Percentiles rank a stretch among this genome's conserved stretches.
Conservation (phyloP, 306 rosid genomes). For the Trifolium pratense region DNA sequence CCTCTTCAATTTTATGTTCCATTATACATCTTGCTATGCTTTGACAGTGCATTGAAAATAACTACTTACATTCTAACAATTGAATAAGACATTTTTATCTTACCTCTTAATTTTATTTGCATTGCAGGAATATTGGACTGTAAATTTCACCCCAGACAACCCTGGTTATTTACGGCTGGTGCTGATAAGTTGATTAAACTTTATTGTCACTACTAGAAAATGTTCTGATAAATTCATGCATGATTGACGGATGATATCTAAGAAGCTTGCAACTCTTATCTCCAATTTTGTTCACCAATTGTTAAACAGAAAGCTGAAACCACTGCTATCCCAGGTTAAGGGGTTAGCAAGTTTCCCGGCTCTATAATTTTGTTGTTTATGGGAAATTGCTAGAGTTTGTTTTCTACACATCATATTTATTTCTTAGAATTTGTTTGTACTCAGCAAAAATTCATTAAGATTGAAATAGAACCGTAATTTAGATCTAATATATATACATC, state of each 20-base stretch:
- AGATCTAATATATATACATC: slow-evolving; percentile 6
- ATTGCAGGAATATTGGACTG: slow-evolving; percentile 89
- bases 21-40: neutral
- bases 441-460: neutral
- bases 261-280: slow-evolving; percentile 1
- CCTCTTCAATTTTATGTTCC: neutral
- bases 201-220: slow-evolving; percentile 59
- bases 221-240: slow-evolving; percentile 16
- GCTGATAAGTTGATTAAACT: slow-evolving; percentile 81
- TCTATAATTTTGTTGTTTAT: neutral
- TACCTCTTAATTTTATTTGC: slow-evolving; percentile 26
- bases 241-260: neutral
- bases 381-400: slow-evolving; percentile 30
- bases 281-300: slow-evolving; percentile 22
- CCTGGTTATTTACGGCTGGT: slow-evolving; percentile 92
- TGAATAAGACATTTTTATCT: neutral
- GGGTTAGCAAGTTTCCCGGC: slow-evolving; percentile 16
- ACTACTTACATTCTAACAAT: neutral
- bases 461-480: slow-evolving; percentile 15
- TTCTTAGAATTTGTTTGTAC: slow-evolving; percentile 24
- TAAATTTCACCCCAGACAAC: slow-evolving; percentile 92
- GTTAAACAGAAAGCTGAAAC: slow-evolving; percentile 15
- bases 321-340: neutral
- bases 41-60: slow-evolving; percentile 19
- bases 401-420: slow-evolving; percentile 13